Percentiles rank a stretch among this genome's conserved stretches.
These are phyloP conservation scores for Phytopythium oedochilum DNA, from an alignment of 352 stramenopile genomes.

Conservation along the genomic window DNA sequence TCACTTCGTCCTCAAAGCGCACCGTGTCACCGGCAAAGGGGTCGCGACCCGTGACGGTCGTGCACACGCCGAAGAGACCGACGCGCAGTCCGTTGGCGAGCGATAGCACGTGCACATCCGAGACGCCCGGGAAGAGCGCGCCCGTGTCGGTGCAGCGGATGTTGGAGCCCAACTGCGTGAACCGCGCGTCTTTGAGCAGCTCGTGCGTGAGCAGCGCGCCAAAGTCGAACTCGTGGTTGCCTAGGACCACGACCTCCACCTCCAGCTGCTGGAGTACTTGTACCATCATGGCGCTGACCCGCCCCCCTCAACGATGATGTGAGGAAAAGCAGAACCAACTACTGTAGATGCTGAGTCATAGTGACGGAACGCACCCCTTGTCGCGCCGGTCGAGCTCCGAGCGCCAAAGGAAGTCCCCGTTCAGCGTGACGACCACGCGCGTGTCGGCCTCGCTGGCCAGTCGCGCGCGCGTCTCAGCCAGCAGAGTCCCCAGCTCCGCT, in stretches of 20 bases:
- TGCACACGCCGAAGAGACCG: constrained; percentile 55
- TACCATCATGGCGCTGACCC: constrained; percentile 65
- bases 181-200: constrained; percentile 32
- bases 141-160: constrained; percentile 24
- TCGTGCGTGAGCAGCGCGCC: constrained; percentile 29
- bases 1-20: constrained; percentile 46
- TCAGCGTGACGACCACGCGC: constrained; percentile 53
- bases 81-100: constrained; percentile 35
- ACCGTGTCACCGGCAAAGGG: constrained; percentile 39
- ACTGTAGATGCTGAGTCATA: background rate
- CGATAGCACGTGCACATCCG: constrained; percentile 21
- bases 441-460: constrained; percentile 16
- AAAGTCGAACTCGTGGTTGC: constrained; percentile 82
- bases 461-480: constrained; percentile 17
- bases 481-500: constrained; percentile 51
- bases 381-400: constrained; percentile 57
- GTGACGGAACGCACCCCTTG: constrained; percentile 47
- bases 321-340: background rate
- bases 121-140: constrained; percentile 30
- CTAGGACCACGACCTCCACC: constrained; percentile 65
- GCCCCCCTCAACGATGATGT: no score
- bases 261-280: constrained; percentile 44
- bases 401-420: constrained; percentile 68
- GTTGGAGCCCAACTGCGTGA: constrained; percentile 62
- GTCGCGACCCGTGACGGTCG: constrained; percentile 44